Base-by-base conservation (phyloP, 345 rosid species). In the Populus tremula region DNA sequence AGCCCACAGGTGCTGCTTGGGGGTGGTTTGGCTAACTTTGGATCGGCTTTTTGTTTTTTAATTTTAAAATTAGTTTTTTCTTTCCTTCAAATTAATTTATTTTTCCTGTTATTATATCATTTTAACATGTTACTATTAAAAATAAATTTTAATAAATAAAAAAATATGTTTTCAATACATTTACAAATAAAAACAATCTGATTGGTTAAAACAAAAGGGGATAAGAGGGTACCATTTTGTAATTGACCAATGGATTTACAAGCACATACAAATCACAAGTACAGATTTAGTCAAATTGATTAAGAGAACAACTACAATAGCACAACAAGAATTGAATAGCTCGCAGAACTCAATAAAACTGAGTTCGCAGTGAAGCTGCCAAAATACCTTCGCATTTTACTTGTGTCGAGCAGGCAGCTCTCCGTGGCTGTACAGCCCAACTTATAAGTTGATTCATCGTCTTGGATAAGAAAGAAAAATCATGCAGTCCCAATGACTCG, bases 401-500 rank as follows among this genome's bases (percentile, higher is more conserved):
- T 8, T 4, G 10, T 5, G 38, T 8, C 20, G 63, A 8, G 50
- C 47, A 67, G 29, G 50, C 47, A 67, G 38, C 14, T 67, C n/a
- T 68, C 38, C 67, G 2, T 20, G 16, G 4, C 47, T 4, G 9
- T 29, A 21, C 20, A 39, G 5, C 35, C 6, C 16, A 35, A 7
- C 21, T 21, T 4, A 50, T 8, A 50, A 36, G 54, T 20, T 21
- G 16, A 21, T 3, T 62, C 10, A 41, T 35, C 67, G 38, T 21
- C 56, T 6, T 72, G 72, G 27, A 10, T 2, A 13, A 21, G 23
- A 8, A 12, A 23, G 47, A 63, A 63, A 33, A 67, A 63, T 88
- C 87, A 84, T 41, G 85, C 89, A n/a, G 90, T 85, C 33, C 98
- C 99, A 16, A 84, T 27, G 66, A 91, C 97, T 67, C 89, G 85